A percentile compares a stretch with the other conserved stretches of the same genome.
Evolutionary conservation across 192 early-diverging fungal species (phyloP).

Genomic region (Entomortierella lignicola): DNA sequence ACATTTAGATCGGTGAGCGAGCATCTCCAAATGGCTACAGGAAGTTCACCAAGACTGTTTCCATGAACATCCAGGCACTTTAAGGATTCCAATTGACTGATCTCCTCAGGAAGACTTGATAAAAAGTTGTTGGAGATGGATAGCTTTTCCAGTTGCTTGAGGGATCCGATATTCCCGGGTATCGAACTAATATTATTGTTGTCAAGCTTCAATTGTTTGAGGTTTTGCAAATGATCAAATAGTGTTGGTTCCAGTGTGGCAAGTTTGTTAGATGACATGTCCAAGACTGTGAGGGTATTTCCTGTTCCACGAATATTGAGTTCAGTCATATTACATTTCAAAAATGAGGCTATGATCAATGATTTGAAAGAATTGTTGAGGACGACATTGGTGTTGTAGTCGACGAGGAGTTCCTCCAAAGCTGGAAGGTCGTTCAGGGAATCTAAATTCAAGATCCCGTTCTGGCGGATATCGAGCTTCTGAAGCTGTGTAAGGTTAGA

Average conservation of each 20-base stretch:
- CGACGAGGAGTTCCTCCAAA: conserved; percentile 73
- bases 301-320: conserved; percentile 64
- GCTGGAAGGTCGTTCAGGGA: conserved; percentile 65
- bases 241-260: conserved; percentile 69
- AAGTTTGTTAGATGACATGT: conserved; percentile 77
- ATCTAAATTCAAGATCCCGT: conserved; percentile 77
- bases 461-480: conserved; percentile 86
- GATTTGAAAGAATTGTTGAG: conserved; percentile 70
- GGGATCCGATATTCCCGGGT: conserved; percentile 67
- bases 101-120: conserved; percentile 74
- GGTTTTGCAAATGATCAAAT: conserved; percentile 65
- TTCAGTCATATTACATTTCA: conserved; percentile 78
- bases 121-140: conserved; percentile 78
- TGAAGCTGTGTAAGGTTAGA: conserved; percentile 66
- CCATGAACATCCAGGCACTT: conserved; percentile 76
- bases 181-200: conserved; percentile 80
- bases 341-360: conserved; percentile 66
- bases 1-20: conserved; percentile 78
- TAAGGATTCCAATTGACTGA: conserved; percentile 72
- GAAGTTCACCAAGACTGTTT: conserved; percentile 79
- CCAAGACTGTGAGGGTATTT: conserved; percentile 55
- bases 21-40: conserved; percentile 84
- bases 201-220: conserved; percentile 72
- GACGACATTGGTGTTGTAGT: conserved; percentile 77
- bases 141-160: conserved; percentile 65